These are phyloP conservation scores for Aphanocladium album DNA, from an alignment of 2,329 filamentous ascomycete genomes.

Conservation along the genomic window DNA sequence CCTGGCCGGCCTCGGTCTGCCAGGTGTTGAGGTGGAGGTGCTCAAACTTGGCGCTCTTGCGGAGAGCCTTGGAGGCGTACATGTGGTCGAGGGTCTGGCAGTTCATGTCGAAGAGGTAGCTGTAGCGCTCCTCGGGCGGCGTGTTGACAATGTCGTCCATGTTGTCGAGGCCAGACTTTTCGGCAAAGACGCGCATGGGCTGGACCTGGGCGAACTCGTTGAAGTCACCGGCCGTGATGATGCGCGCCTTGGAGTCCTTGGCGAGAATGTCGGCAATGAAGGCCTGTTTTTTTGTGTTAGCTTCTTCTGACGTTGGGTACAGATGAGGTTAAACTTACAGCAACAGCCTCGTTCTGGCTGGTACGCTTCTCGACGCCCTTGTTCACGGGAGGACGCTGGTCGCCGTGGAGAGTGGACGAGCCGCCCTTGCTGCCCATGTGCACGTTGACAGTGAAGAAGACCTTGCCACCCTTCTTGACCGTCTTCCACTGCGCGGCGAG, in stretches of 20 bases:
- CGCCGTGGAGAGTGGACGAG: constrained; percentile 58
- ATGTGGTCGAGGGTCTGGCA: constrained; percentile 67
- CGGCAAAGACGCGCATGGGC: constrained; percentile 51
- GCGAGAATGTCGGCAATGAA: constrained; percentile 56
- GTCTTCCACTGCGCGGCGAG: constrained; percentile 62
- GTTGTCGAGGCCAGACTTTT: constrained; percentile 52
- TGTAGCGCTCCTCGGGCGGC: constrained; percentile 57
- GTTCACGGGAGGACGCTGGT: constrained; percentile 62
- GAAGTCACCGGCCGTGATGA: constrained; percentile 64
- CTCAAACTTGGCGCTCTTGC: constrained; percentile 46
- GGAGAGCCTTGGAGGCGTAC: constrained; percentile 54
- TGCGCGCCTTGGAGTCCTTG: constrained; percentile 47
- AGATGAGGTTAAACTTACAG: constrained; percentile 32
- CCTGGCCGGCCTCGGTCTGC: constrained; percentile 50
- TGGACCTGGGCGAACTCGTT: constrained; percentile 65
- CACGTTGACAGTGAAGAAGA: constrained; percentile 68
- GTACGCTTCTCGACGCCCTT: constrained; percentile 53
- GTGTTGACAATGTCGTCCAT: constrained; percentile 55
- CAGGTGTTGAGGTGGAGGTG: constrained; percentile 70
- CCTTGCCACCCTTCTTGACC: constrained; percentile 43
- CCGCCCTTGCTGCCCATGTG: constrained; percentile 65
- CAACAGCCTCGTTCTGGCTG: constrained; percentile 54
- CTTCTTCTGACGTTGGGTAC: not conserved
- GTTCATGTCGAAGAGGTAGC: constrained; percentile 66
- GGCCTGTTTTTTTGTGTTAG: constrained; percentile 25